Conservation (phyloP, 768 basidiomycete genomes). For the Mycena venus region DNA sequence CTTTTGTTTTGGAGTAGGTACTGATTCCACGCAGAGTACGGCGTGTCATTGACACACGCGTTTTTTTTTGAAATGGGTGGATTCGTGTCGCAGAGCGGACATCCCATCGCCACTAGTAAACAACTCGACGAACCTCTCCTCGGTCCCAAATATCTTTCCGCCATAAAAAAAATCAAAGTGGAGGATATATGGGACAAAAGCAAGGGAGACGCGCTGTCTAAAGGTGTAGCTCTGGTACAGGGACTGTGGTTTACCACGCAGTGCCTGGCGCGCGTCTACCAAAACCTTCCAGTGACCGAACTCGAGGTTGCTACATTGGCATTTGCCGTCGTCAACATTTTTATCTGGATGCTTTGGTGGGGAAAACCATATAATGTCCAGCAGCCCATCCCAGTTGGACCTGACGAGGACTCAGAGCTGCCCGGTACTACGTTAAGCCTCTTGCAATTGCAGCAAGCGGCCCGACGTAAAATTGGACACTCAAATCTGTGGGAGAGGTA, state of each 20-base stretch:
- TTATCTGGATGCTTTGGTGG: constrained; percentile 53
- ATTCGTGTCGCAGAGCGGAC: constrained; percentile 29
- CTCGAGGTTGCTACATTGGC: constrained; percentile 53
- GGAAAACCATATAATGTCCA: no score
- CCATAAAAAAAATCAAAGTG: constrained; percentile 10
- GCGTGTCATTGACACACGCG: constrained; percentile 30
- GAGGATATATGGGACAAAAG: constrained; percentile 38
- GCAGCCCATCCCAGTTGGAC: no score
- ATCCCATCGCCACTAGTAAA: constrained; percentile 19
- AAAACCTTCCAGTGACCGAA: constrained; percentile 46
- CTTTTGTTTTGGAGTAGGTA: no score
- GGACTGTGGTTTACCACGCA: constrained; percentile 52
- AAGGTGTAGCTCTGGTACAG: constrained; percentile 49
- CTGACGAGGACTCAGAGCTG: no score
- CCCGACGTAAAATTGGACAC: no score
- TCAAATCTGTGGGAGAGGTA: no score
- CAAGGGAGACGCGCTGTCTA: constrained; percentile 52
- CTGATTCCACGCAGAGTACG: not conserved
- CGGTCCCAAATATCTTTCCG: not conserved
- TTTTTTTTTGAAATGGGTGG: constrained; percentile 48
- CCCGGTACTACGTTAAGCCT: no score
- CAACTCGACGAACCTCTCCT: constrained; percentile 26
- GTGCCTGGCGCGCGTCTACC: constrained; percentile 39
- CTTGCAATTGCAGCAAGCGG: no score
- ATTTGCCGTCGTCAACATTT: constrained; percentile 45